phyloP scores from a whole-genome alignment of 2,329 filamentous ascomycete species.

The Pestalotiopsis sp. region DNA sequence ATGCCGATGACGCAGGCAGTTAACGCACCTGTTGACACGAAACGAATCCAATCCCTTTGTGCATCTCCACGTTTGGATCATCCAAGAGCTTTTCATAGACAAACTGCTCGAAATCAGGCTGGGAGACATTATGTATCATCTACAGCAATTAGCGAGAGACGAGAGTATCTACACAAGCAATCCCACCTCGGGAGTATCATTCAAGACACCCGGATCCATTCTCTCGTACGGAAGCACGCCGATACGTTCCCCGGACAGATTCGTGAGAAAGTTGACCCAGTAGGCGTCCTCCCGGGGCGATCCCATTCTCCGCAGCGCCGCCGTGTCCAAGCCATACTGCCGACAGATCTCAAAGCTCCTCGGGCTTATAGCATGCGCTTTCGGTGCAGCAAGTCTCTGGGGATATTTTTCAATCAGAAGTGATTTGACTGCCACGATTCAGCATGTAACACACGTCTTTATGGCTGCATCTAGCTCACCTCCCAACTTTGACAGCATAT shows the following conservation, averaged over 20 bases:
- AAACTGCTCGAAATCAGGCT: constrained; percentile 39
- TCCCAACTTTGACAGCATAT: constrained; percentile 31
- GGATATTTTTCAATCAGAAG: constrained; percentile 33
- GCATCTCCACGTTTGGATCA: constrained; percentile 28
- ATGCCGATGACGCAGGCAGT: neutral
- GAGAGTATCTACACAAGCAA: no score
- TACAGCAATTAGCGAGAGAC: constrained; percentile 12
- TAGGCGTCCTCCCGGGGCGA: constrained; percentile 32
- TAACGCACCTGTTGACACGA: constrained; percentile 31
- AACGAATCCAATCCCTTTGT: constrained; percentile 34
- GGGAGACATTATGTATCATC: constrained; percentile 44
- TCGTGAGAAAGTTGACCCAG: constrained; percentile 41
- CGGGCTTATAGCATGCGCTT: constrained; percentile 30
- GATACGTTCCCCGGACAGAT: constrained; percentile 33
- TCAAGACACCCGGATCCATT: constrained; percentile 32
- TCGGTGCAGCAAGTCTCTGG: constrained; percentile 29
- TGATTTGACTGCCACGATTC: constrained; percentile 21
- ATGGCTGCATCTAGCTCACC: constrained; percentile 10
- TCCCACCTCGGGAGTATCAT: constrained; percentile 36
- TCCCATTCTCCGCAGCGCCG: constrained; percentile 27
- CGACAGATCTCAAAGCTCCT: constrained; percentile 30
- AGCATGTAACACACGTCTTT: neutral
- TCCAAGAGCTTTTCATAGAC: constrained; percentile 25
- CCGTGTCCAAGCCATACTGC: constrained; percentile 29
- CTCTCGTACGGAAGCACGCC: constrained; percentile 35